A percentile compares a stretch with the other conserved stretches of the same genome.
phyloP scores from a whole-genome alignment of 108 stramenopile genomes.

The Cyclotella atomus region DNA sequence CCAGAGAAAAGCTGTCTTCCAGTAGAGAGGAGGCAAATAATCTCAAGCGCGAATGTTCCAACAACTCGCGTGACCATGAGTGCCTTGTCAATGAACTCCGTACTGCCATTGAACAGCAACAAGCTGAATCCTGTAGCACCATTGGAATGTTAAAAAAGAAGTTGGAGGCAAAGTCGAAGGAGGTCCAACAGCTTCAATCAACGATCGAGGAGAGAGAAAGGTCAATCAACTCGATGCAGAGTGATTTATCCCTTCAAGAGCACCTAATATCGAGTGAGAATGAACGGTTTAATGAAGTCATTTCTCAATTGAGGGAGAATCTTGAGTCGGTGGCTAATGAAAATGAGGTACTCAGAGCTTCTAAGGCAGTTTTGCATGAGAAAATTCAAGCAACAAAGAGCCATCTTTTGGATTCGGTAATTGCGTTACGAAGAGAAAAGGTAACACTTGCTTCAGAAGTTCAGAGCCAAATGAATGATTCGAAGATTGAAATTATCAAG shows the following conservation, averaged over 20 bases:
- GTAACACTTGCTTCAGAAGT: constrained; percentile 22
- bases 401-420: constrained; percentile 8
- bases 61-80: constrained; percentile 10
- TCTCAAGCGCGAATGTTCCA: constrained; percentile 20
- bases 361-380: constrained; percentile 7
- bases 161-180: constrained; percentile 8
- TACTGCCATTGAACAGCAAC: constrained; percentile 19
- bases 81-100: constrained; percentile 6
- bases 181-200: constrained; percentile 27
- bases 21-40: constrained; percentile 7
- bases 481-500: constrained; percentile 19
- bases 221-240: constrained; percentile 5
- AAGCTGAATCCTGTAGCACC: constrained; percentile 3
- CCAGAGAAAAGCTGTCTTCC: constrained; percentile 16
- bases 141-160: constrained; percentile 18
- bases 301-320: constrained; percentile 16
- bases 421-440: constrained; percentile 27
- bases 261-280: constrained; percentile 8
- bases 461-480: constrained; percentile 14
- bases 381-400: constrained; percentile 15
- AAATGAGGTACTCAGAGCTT: not conserved
- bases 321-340: not conserved
- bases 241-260: not conserved
- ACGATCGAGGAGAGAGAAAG: constrained; percentile 25
- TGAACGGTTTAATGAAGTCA: constrained; percentile 12